phyloP scores from a whole-genome alignment of 192 early-diverging fungal genomes.

The Entophlyctis helioformis region DNA sequence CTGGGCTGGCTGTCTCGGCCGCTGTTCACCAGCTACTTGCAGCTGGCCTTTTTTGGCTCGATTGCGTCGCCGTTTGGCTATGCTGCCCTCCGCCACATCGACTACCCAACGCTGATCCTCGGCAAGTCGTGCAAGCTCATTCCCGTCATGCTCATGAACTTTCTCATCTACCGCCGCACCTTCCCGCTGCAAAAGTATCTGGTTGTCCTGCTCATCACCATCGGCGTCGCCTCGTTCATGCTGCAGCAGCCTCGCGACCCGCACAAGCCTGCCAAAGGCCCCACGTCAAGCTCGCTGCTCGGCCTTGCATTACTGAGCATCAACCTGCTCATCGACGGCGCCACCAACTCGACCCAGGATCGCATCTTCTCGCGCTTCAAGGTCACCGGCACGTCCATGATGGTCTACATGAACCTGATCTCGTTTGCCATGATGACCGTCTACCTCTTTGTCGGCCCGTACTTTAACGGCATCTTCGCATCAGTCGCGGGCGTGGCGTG shows the following conservation, averaged over 20 bases:
- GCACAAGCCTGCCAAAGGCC: conserved; percentile 21
- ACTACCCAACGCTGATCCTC: conserved; percentile 95
- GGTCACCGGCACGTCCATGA: conserved; percentile 86
- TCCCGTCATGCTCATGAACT: conserved; percentile 93
- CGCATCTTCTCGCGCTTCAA: conserved; percentile 76
- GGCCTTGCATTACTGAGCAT: conserved; percentile 71
- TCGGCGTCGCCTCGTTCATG: conserved; percentile 91
- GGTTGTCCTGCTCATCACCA: conserved; percentile 75
- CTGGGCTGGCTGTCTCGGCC: conserved; percentile 17
- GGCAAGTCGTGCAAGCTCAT: conserved; percentile 95
- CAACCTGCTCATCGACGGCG: conserved; percentile 85
- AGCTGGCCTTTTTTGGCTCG: conserved; percentile 63
- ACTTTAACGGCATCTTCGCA: no score
- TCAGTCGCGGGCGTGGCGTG: no score
- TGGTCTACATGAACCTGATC: conserved; percentile 91
- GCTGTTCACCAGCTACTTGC: conserved; percentile 53
- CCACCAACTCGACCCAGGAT: conserved; percentile 95
- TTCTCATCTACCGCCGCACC: conserved; percentile 73
- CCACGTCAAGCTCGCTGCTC: conserved; percentile 51
- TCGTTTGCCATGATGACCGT: conserved; percentile 55
- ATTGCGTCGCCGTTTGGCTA: conserved; percentile 86
- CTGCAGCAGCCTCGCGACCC: conserved; percentile 45
- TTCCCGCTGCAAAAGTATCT: conserved; percentile 84
- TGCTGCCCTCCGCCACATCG: conserved; percentile 81
- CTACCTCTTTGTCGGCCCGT: conserved; percentile 65